These are phyloP conservation scores for Fusarium sp. DNA, from an alignment of 2,329 filamentous ascomycete genomes.

Conservation along the genomic window DNA sequence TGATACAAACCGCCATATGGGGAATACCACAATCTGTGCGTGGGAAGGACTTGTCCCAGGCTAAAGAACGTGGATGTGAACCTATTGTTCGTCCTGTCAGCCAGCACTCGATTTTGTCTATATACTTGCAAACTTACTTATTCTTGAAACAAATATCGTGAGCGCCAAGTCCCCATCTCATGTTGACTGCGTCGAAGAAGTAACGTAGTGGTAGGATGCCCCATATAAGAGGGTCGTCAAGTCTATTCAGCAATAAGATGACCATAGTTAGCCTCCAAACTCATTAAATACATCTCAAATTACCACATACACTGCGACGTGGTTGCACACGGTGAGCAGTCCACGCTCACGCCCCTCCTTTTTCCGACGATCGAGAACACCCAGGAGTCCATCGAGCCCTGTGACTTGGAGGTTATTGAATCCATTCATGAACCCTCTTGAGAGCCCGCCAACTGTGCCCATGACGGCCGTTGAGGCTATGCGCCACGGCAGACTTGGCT, in stretches of 20 bases:
- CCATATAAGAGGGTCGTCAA: constrained; percentile 97
- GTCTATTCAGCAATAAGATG: constrained; percentile 59
- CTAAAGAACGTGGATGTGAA: constrained; percentile 82
- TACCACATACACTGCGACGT: constrained; percentile 54
- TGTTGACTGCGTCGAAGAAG: constrained; percentile 75
- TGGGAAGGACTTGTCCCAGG: constrained; percentile 89
- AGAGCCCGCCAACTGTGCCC: constrained; percentile 76
- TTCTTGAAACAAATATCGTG: constrained; percentile 96
- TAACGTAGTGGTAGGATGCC: constrained; percentile 84
- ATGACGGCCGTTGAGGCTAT: constrained; percentile 79
- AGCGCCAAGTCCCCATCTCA: constrained; percentile 90
- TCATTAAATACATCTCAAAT: not conserved
- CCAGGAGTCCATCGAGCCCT: constrained; percentile 80
- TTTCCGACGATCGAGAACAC: constrained; percentile 77
- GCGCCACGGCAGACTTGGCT: constrained; percentile 76
- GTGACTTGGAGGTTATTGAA: constrained; percentile 80
- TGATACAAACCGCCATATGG: constrained; percentile 87
- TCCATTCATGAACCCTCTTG: constrained; percentile 78
- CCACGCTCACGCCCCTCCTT: constrained; percentile 76
- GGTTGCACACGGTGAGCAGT: constrained; percentile 75
- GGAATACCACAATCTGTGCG: constrained; percentile 83
- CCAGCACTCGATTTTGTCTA: not conserved
- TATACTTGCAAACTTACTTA: constrained; percentile 63
- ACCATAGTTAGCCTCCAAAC: not conserved
- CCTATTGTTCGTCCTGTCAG: constrained; percentile 56